Evolutionary conservation across 2,329 filamentous ascomycete species (phyloP), one percentile per base, ranked within the genome.

Genomic region (Cladosporium phlei): DNA sequence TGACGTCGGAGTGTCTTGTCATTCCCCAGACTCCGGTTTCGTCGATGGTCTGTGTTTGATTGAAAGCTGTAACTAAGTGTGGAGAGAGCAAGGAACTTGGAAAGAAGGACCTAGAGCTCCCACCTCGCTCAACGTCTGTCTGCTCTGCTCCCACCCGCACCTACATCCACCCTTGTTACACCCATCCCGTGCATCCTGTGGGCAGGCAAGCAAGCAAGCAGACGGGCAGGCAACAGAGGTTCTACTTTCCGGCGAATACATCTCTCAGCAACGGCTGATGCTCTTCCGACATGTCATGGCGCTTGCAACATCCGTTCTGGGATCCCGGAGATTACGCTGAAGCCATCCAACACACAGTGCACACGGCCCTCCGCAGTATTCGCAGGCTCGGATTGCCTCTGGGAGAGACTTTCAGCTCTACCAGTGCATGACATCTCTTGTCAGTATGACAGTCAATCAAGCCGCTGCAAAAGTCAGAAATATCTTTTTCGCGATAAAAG

Each of bases 1-100:
- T 25, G 39, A 20, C 16, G 39, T 43, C 39, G 29, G 39, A 14
- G 39, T 43, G 28, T 43, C 28, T 20, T 10, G 24, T 42, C 22
- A 8, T 21, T 33, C 39, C 39, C 39, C 39, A 21, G 39, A 43
- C 39, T 43, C 29, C 29, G 39, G 39, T 12, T 43, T 32, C 20
- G 33, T 30, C 11, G 29, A 34, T 34, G 39, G 37, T 39, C 37
- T 29, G 37, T 39, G 37, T 29, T 20, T 12, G 35, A 38, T 19
- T 37, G 22, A n/a, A n/a, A 37, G 19, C 34, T 37, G 22, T 17
- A 38, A 38, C 35, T 17, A 38, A 38, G 21, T 38, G 35, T 22
- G 35, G 35, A 38, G 35, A 19, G 16, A 12, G 27, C 22, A 14
- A 27, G 7, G 27, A 22, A 17, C 34, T 25, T 38, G 7, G 30